Evolutionary conservation across 1,139 yeast species (phyloP), one percentile per base, ranked within the genome.

Genomic region (Blastobotrys proliferans): DNA sequence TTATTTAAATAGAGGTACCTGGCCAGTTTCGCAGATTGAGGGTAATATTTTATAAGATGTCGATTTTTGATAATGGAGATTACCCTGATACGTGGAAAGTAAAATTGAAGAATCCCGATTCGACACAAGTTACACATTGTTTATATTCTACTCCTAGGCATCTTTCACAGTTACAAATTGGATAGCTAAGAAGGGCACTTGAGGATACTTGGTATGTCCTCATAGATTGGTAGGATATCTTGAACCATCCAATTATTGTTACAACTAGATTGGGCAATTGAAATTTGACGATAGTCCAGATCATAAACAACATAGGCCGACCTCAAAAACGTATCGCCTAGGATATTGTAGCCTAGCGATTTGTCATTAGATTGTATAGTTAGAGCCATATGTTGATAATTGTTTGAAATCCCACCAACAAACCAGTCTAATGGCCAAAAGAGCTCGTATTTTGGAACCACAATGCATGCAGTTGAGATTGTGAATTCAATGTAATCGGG

Each of bases 281-380:
- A 51, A 8, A 53, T 41, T 40, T 53, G 47, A 11, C 50, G 32
- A 39, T 48, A 47, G 21, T 53, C 54, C 34, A 84, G 66, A 61
- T 87, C 88, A 54, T 76, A 86, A 30, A 86, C 95, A 41, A 81
- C 76, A 60, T 87, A 87, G 9, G 85, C 88, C 42, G 76, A 70
- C 47, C 87, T 72, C 54, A 88, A 66, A 63, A 87, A 79, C 22
- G 80, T 74, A 61, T 84, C 95, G 31, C 96, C 96, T 13, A 86
- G 60, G 25, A 52, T 51, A 38, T 51, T 52, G 35, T 43, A 51
- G 10, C 55, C 55, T 26, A 51, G 44, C 9, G 55, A 43, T 26
- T 52, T 47, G n/a, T 48, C 37, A 37, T 51, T 52, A 20, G 57
- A 47, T 51, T 54, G 45, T 21, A 55, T 45, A 1, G 57, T 53